phyloP scores from a whole-genome alignment of 208 protist species.

The Porcisia deanei region DNA sequence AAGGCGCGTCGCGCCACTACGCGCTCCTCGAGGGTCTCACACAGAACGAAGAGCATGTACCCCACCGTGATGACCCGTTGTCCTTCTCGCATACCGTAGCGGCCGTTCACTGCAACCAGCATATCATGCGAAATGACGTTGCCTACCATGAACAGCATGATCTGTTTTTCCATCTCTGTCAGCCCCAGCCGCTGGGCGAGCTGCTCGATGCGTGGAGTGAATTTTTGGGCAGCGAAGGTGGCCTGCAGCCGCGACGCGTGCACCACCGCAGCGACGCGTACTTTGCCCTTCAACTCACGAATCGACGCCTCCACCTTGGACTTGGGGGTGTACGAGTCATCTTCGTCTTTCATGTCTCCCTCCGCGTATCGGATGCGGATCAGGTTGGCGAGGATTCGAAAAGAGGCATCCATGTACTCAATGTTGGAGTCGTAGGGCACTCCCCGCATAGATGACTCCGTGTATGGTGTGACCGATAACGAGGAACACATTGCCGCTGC shows the following conservation, averaged over 20 bases:
- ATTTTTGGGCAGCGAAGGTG: slow-evolving; percentile 50
- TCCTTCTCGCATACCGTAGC: slow-evolving; percentile 87
- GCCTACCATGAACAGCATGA: slow-evolving; percentile 86
- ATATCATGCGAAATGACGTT: slow-evolving; percentile 91
- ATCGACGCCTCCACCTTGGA: slow-evolving; percentile 82
- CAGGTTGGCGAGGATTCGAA: slow-evolving; percentile 82
- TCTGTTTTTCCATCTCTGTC: slow-evolving; percentile 89
- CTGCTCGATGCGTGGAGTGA: slow-evolving; percentile 88
- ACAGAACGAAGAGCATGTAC: slow-evolving; percentile 91
- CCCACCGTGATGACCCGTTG: slow-evolving; percentile 84
- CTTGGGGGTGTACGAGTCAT: slow-evolving; percentile 70
- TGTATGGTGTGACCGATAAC: neutral
- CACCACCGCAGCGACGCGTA: slow-evolving; percentile 62
- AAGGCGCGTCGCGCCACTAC: slow-evolving; percentile 83
- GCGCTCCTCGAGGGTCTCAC: slow-evolving; percentile 82
- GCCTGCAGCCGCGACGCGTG: slow-evolving; percentile 69
- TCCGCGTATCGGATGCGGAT: slow-evolving; percentile 87
- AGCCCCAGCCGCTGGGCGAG: slow-evolving; percentile 70
- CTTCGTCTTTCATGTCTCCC: slow-evolving; percentile 91
- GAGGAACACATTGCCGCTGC: neutral
- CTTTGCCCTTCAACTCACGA: slow-evolving; percentile 83
- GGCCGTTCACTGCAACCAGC: slow-evolving; percentile 85
- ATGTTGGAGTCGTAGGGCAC: slow-evolving; percentile 84
- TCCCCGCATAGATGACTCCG: slow-evolving; percentile 15
- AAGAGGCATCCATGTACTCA: slow-evolving; percentile 92